phyloP scores from a whole-genome alignment of 2,329 filamentous ascomycete genomes.

The Colletotrichum orbiculare region DNA sequence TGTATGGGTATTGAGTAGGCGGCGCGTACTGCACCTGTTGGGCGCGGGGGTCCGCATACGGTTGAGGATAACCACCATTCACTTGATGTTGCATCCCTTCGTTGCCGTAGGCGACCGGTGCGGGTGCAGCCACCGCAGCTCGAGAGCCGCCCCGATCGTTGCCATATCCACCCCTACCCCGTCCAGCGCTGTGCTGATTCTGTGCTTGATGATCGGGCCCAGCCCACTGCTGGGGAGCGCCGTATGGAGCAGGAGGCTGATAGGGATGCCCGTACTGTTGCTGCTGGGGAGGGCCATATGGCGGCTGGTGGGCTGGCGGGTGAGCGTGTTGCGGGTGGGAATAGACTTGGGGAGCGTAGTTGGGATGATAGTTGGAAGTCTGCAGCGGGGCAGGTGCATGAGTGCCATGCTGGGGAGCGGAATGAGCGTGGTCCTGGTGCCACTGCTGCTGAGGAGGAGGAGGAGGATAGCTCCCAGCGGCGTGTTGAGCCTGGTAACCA shows the following conservation, averaged over 20 bases:
- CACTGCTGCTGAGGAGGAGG: constrained; percentile 51
- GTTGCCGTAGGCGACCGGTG: constrained; percentile 48
- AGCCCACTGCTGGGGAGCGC: constrained; percentile 48
- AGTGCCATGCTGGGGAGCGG: constrained; percentile 48
- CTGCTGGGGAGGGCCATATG: constrained; percentile 54
- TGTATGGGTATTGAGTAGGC: constrained; percentile 47
- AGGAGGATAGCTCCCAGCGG: constrained; percentile 49
- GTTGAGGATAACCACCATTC: constrained; percentile 51
- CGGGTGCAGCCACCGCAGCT: constrained; percentile 46
- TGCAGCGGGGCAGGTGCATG: constrained; percentile 62
- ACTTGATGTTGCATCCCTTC: constrained; percentile 45
- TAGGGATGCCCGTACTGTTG: constrained; percentile 51
- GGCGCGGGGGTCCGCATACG: constrained; percentile 54
- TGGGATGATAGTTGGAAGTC: constrained; percentile 67
- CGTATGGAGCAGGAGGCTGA: constrained; percentile 46
- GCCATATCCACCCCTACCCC: constrained; percentile 56
- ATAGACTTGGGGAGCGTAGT: constrained; percentile 68
- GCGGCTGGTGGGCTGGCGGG: constrained; percentile 51
- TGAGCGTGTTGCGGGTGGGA: constrained; percentile 49
- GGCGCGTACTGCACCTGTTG: constrained; percentile 44
- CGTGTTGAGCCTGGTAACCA: constrained; percentile 45
- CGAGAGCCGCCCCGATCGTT: constrained; percentile 56
- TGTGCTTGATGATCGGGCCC: constrained; percentile 48
- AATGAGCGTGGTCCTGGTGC: constrained; percentile 51
- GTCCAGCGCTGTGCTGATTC: constrained; percentile 50